phyloP scores from a whole-genome alignment of 2,329 filamentous ascomycete genomes.

The Epichloe bromicola region DNA sequence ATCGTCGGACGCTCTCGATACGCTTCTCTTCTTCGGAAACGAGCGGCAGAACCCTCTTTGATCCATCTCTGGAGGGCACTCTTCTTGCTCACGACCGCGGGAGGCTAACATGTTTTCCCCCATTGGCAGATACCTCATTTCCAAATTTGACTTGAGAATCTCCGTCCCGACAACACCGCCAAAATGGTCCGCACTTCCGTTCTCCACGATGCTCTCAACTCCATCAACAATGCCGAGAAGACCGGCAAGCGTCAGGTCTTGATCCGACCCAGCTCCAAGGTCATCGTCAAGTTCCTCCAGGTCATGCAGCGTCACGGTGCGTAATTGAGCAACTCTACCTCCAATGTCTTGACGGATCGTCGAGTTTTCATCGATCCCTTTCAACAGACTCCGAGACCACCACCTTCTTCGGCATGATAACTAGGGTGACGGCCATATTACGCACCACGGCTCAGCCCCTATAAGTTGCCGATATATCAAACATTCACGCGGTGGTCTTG shows the following conservation, averaged over 20 bases:
- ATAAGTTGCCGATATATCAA: conserved; percentile 99
- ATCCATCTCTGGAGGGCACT: conserved; percentile 46
- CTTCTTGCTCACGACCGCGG: conserved; percentile 50
- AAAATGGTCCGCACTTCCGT: conserved; percentile 99
- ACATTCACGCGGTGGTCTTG: conserved; percentile 63
- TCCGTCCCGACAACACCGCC: conserved; percentile 45
- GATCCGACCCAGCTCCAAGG: conserved; percentile 97
- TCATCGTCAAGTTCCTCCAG: conserved; percentile 97
- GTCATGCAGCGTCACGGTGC: conserved; percentile 99
- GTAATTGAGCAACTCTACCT: conserved; percentile 26
- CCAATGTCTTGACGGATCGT: not conserved
- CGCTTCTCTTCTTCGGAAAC: conserved; percentile 50
- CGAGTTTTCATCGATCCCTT: not conserved
- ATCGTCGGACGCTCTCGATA: conserved; percentile 30
- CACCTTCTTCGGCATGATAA: conserved; percentile 86
- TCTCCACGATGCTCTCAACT: conserved; percentile 97
- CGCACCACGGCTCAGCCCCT: conserved; percentile 86
- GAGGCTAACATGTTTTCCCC: conserved; percentile 42
- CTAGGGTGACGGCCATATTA: conserved; percentile 81
- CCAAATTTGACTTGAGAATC: conserved; percentile 64
- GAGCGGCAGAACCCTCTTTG: conserved; percentile 60
- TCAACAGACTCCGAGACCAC: conserved; percentile 9
- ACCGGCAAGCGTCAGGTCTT: conserved; percentile 97
- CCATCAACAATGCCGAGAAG: conserved; percentile 99
- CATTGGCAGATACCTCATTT: conserved; percentile 52